Base-by-base conservation (phyloP, 768 basidiomycete species). In the Termitomyces sp. region DNA sequence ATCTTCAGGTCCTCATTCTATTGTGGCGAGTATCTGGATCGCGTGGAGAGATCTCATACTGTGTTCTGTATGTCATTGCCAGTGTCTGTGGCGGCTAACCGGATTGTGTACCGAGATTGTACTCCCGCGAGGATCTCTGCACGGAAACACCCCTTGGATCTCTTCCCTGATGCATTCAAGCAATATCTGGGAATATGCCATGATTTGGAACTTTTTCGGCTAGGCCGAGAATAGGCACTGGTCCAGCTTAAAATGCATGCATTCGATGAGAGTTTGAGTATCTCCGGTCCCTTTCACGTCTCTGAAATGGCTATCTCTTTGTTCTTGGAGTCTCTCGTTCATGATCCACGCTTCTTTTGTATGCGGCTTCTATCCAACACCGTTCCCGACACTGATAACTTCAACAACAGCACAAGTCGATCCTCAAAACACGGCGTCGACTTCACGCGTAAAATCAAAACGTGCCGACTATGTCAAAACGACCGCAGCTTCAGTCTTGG, bases 301-400 rank as follows among this genome's bases (percentile, higher is more conserved):
- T 55, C 37, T 37, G n/a, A 22, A 57, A 59, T 59, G 56, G 57
- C 57, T 34, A 59, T 64, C 27, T 59, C 59, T 27, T 41, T 44
- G 55, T 59, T 52, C 4, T 50, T 65, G 20, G 64, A 63, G 14
- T 37, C 59, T 18, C 59, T 65, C n/a, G 53, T 55, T 13, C 37
- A 48, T 37, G 61, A 65, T 54, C 29, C 44, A 52, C 56, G 64
- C 29, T 63, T 59, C 56, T 63, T 65, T 42, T 42, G 64, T 65
- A 16, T 4, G 64, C 48, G 3, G 32, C 7, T n/a, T 1, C 36
- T 41, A 8, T 32, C 4, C 5, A 5, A 5, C 3, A 22, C 43
- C 16, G 39, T 29, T 6, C 3, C 29, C 29, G 12, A 54, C 3
- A 39, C 39, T 41, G 39, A n/a, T 41, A 18, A 39, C 39, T 26